These are phyloP conservation scores for Candolleomyces aberdarensis DNA, from an alignment of 768 basidiomycete species.

Conservation along the genomic window DNA sequence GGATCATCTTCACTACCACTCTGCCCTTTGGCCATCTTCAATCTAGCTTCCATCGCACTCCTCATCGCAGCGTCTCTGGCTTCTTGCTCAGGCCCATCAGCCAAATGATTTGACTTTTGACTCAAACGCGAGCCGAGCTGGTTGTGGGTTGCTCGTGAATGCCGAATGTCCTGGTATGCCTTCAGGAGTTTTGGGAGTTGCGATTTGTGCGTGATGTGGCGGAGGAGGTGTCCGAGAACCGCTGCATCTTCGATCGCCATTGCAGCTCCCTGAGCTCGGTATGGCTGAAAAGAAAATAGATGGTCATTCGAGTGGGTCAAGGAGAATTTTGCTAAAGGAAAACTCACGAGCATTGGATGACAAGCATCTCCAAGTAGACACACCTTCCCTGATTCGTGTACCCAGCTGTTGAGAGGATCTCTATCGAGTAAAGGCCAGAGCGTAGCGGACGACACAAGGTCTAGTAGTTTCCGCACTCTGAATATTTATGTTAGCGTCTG, in stretches of 20 bases:
- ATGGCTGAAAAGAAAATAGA: constrained; percentile 32
- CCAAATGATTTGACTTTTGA: constrained; percentile 53
- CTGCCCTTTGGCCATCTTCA: constrained; percentile 22
- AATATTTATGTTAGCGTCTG: background rate
- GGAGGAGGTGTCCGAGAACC: constrained; percentile 49
- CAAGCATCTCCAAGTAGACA: constrained; percentile 53
- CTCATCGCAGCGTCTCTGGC: constrained; percentile 53
- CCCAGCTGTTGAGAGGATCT: constrained; percentile 44
- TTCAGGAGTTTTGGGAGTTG: constrained; percentile 47
- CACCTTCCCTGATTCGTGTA: constrained; percentile 41
- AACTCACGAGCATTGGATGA: constrained; percentile 55
- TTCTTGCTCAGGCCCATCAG: constrained; percentile 55
- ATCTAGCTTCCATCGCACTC: constrained; percentile 40
- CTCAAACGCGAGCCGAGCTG: constrained; percentile 50
- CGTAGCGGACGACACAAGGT: constrained; percentile 39
- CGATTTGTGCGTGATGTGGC: constrained; percentile 35
- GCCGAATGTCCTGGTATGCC: constrained; percentile 53
- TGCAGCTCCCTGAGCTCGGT: constrained; percentile 53
- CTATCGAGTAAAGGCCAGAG: constrained; percentile 50
- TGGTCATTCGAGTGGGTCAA: no score
- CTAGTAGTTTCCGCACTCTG: constrained; percentile 44
- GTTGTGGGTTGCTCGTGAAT: constrained; percentile 44
- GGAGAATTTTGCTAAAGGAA: no score
- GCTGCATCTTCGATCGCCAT: constrained; percentile 57
- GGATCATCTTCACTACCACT: constrained; percentile 12